Base-by-base conservation (phyloP, 1,139 yeast genomes). In the Debaryomycetaceae sp. region DNA sequence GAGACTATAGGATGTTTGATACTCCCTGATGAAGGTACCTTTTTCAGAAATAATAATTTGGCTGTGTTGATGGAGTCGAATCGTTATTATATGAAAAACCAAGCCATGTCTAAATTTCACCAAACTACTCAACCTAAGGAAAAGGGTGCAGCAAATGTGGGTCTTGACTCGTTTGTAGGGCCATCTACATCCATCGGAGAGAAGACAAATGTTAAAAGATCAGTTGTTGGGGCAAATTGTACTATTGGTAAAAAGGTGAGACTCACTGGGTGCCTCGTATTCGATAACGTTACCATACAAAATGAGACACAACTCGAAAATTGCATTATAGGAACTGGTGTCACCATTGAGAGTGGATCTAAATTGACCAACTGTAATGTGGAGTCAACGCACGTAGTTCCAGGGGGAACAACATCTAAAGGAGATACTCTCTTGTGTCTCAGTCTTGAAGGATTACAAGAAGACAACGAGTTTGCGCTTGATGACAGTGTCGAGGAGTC, bases 31-130 rank as follows among this genome's bases (percentile, higher is more conserved):
- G 76, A 78, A 41, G 79, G 87, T 11, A 70, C 78, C 2, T 89
- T 91, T 54, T 75, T 87, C 50, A 75, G 98, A 51, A 74, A 84
- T 38, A 88, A 88, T 58, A 87, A 83, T 53, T 68, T 87, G 37
- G 78, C 88, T 1, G 88, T 91, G 5, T 87, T 82, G 59, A 78
- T 88, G 79, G 98, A 92, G 63, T 91, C 95, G n/a, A 92, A 89
- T 59, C 74, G 98, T 47, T 73, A 79, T 54, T 73, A 84, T 42
- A 75, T 91, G 78, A 86, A 80, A 56, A 43, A 55, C 33, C 73
- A 70, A 48, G 71, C 73, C 5, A 43, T 50, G 29, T 57, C 67
- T 29, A 69, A 69, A 48, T 70, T 75, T 3, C 71, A 72, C 39
- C 45, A 44, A 9, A 48, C 66, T 3, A 49, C 59, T 3, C 64